Conservation (phyloP, 2,329 filamentous ascomycete genomes). For the Trichoderma atrobrunneum region DNA sequence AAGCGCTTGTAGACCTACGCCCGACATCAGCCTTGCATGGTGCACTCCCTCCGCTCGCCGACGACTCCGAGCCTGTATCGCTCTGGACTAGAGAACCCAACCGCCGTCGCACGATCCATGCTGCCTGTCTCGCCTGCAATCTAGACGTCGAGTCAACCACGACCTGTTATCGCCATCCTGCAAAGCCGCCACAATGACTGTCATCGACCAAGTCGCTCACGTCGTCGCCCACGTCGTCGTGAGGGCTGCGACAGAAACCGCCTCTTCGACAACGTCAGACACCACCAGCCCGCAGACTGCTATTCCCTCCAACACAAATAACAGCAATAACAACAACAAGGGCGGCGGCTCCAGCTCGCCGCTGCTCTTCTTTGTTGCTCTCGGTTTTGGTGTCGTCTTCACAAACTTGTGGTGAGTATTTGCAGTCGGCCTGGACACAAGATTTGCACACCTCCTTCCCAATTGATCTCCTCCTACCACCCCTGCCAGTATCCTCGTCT, state of each 20-base stretch:
- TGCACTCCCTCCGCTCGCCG: background rate
- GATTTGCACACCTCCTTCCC: background rate
- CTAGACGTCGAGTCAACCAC: constrained; percentile 15
- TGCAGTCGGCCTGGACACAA: background rate
- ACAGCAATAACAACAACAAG: constrained; percentile 25
- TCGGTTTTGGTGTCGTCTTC: constrained; percentile 97
- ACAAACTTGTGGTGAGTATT: constrained; percentile 88
- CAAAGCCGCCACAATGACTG: constrained; percentile 33
- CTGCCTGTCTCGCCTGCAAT: constrained; percentile 9
- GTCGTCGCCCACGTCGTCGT: constrained; percentile 38
- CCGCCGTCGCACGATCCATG: constrained; percentile 14
- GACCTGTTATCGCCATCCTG: background rate
- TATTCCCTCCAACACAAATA: constrained; percentile 15
- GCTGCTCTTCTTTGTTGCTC: constrained; percentile 78
- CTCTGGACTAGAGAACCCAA: constrained; percentile 9
- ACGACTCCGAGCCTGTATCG: constrained; percentile 10
- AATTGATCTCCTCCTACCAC: background rate
- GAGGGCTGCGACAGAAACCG: constrained; percentile 28
- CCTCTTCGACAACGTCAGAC: constrained; percentile 21
- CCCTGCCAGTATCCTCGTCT: background rate
- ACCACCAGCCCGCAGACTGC: constrained; percentile 20
- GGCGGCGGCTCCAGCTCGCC: constrained; percentile 39
- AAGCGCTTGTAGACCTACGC: background rate
- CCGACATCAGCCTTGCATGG: constrained; percentile 15
- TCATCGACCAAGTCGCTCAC: constrained; percentile 37